These are phyloP conservation scores for Taiozyma sp. DNA, from an alignment of 1,139 yeast genomes.

Conservation along the genomic window DNA sequence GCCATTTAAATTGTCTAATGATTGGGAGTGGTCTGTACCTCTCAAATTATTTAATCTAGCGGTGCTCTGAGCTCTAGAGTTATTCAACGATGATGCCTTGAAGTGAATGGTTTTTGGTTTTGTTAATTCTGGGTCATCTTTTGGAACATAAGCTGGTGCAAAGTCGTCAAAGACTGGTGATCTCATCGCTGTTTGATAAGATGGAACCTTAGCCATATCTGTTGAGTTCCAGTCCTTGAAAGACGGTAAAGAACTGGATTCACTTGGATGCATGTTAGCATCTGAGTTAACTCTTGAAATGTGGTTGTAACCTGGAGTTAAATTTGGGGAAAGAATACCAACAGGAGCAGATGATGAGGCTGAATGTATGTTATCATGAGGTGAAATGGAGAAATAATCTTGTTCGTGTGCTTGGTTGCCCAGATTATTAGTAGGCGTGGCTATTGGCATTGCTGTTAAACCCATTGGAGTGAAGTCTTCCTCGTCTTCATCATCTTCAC, in stretches of 20 bases:
- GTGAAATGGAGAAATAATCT: constrained; percentile 18
- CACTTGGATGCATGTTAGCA: constrained; percentile 2
- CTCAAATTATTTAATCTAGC: constrained; percentile 18
- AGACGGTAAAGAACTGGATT: background rate
- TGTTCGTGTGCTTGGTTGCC: constrained; percentile 7
- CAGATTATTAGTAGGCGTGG: constrained; percentile 21
- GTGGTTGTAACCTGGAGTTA: constrained; percentile 50
- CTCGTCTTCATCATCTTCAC: constrained; percentile 21
- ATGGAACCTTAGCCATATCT: constrained; percentile 65
- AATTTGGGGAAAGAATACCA: constrained; percentile 30
- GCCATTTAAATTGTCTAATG: background rate
- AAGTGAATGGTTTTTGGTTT: constrained; percentile 23
- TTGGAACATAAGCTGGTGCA: constrained; percentile 58
- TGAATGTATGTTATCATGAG: constrained; percentile 15
- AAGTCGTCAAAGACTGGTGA: constrained; percentile 41
- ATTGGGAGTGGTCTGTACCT: constrained; percentile 9
- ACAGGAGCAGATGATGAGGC: constrained; percentile 4
- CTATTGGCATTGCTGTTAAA: constrained; percentile 10
- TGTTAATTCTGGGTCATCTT: constrained; percentile 24
- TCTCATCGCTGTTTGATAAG: constrained; percentile 71
- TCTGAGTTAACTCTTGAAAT: constrained; percentile 53
- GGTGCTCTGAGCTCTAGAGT: constrained; percentile 23
- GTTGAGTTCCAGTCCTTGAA: constrained; percentile 36
- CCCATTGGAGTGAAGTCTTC: constrained; percentile 14
- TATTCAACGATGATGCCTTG: constrained; percentile 20